Evolutionary conservation across 148 eudicot genomes (phyloP), one percentile per base, ranked within the genome.

Genomic region (Chenopodium formosanum): DNA sequence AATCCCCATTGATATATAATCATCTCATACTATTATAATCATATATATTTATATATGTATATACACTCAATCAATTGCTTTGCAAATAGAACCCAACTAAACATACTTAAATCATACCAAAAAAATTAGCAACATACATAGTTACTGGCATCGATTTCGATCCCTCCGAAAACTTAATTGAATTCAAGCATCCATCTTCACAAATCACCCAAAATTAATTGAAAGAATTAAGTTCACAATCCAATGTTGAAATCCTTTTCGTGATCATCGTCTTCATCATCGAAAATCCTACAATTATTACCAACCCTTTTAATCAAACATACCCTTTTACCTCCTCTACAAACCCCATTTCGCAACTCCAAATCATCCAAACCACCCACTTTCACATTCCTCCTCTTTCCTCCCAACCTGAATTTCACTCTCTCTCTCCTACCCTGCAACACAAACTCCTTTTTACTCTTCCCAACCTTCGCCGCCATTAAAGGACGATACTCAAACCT

Each of bases 241-340:
- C 46, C 58, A 78, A 47, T 22, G 19, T 9, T 11, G 6, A 67
- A 47, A 27, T 14, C 22, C 11, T 1, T 67, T 53, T 29, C 23
- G 32, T 66, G 44, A 78, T 44, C 68, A 14, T 74, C 60, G 25
- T 79, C 79, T 19, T 83, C 83, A 5, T 75, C 80, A 12, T 62
- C 27, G 32, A 22, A 46, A 74, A 74, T 25, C 12, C 34, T 64
- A 73, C n/a, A 16, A 74, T 3, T 40, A 27, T 17, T 75, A 47
- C 40, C 76, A 74, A 46, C 77, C 53, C 22, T 32, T 47, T 80
- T 80, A 20, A 72, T 46, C 83, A 80, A 80, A 37, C 86, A 83
- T 29, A 90, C 68, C 79, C 89, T 84, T 76, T 89, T 91, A 77
- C 88, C 87, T 22, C 84, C 85, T 66, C 76, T 87, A 73, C 88